These are phyloP conservation scores for Durio zibethinus DNA, from an alignment of 345 rosid genomes.

Conservation along the genomic window DNA sequence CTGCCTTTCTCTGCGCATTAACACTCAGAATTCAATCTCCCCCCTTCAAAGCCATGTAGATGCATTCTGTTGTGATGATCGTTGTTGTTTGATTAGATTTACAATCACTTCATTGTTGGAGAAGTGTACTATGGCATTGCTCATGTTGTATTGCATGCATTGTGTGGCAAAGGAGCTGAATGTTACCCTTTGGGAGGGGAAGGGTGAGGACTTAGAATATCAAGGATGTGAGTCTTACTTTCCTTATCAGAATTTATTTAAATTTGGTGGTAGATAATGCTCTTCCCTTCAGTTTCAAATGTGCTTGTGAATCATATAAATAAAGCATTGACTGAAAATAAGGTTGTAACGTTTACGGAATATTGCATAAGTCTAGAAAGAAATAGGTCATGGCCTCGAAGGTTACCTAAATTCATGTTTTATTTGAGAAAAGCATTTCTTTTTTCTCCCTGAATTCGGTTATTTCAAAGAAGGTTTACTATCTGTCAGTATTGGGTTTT, in stretches of 20 bases:
- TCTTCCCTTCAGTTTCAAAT: neutral
- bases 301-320: neutral
- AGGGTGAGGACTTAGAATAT: neutral
- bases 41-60: neutral
- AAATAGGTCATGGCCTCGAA: neutral
- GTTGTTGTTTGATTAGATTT: neutral
- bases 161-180: neutral
- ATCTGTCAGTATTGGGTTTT: slow-evolving; percentile 12
- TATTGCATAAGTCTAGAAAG: neutral
- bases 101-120: neutral
- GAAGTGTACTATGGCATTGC: neutral
- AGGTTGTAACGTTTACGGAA: neutral
- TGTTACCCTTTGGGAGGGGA: neutral
- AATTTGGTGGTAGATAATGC: neutral
- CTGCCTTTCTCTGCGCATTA: neutral
- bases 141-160: neutral
- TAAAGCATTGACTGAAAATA: neutral
- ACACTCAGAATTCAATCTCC: neutral
- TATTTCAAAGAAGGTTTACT: neutral
- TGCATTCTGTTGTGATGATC: neutral
- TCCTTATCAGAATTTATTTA: neutral
- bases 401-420: neutral
- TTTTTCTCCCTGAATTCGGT: neutral
- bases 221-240: neutral
- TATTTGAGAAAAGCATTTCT: neutral